Percentiles rank a stretch among this genome's conserved stretches.
Conservation (phyloP, 2,329 filamentous ascomycete genomes). For the Alternaria burnsii region DNA sequence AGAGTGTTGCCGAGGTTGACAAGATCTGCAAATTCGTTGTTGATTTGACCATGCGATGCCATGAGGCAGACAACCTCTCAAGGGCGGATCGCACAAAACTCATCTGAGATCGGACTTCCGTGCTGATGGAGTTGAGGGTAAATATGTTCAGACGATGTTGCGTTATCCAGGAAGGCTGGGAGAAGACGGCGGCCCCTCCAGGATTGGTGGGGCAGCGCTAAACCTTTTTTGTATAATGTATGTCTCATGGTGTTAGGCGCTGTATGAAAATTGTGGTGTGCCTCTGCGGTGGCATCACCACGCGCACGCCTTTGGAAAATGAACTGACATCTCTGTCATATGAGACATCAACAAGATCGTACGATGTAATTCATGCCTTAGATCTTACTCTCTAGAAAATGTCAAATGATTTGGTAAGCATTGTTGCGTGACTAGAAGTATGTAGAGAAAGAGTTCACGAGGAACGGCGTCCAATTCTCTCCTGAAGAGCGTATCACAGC, state of each 20-base stretch:
- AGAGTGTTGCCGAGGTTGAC: not conserved
- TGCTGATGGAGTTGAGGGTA: not conserved
- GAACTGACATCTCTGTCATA: too few species aligned
- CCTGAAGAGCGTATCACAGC: not conserved
- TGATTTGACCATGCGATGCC: not conserved
- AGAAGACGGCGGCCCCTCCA: not conserved
- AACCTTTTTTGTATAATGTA: not conserved
- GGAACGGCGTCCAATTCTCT: not conserved
- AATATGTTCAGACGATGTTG: not conserved
- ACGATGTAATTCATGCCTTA: too few species aligned
- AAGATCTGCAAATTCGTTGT: not conserved
- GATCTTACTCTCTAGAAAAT: too few species aligned
- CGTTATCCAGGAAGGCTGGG: not conserved
- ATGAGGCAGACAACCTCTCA: not conserved
- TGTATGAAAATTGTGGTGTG: not conserved
- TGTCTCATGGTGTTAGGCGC: not conserved
- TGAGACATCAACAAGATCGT: too few species aligned
- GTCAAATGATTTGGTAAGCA: not conserved
- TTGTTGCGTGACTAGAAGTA: not conserved
- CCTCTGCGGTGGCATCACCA: not conserved
- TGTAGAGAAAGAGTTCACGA: not conserved
- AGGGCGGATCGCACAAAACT: not conserved
- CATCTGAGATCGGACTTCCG: not conserved
- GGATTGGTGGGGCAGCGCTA: not conserved
- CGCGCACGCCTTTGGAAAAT: rapidly evolving